These are phyloP conservation scores for Aureobasidium lini DNA, from an alignment of 2,329 filamentous ascomycete genomes.

Conservation along the genomic window DNA sequence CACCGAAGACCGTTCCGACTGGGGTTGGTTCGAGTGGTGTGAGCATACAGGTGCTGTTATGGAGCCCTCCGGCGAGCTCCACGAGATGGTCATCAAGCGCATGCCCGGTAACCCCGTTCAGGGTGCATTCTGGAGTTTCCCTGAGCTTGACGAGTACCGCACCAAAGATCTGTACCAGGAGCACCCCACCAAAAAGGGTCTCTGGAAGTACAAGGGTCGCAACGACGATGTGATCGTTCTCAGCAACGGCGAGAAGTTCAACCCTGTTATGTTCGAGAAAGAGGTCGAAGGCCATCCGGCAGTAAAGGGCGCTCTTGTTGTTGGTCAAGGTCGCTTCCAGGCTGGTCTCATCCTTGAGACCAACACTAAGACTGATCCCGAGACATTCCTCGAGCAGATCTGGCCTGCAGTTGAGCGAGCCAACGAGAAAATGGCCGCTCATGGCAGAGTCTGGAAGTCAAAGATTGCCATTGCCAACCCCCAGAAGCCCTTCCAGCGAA, in stretches of 20 bases:
- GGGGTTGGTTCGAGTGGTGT: constrained; percentile 20
- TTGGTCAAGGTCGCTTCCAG: constrained; percentile 26
- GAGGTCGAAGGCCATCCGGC: constrained; percentile 21
- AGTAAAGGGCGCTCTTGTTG: constrained; percentile 27
- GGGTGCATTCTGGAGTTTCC: constrained; percentile 26
- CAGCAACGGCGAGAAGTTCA: constrained; percentile 26
- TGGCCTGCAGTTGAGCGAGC: constrained; percentile 40
- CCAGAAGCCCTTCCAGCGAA: constrained; percentile 38
- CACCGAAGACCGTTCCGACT: constrained; percentile 15
- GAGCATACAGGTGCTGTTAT: constrained; percentile 16
- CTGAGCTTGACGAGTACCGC: constrained; percentile 23
- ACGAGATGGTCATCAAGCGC: constrained; percentile 32
- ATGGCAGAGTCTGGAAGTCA: constrained; percentile 36
- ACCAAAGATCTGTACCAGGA: constrained; percentile 24
- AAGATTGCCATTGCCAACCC: constrained; percentile 36
- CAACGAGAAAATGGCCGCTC: constrained; percentile 34
- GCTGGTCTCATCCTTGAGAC: constrained; percentile 28
- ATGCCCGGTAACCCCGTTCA: constrained; percentile 24
- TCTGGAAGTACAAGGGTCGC: constrained; percentile 23
- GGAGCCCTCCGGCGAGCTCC: constrained; percentile 19
- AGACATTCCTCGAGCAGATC: constrained; percentile 34
- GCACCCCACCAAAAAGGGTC: constrained; percentile 22
- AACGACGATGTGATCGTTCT: constrained; percentile 27
- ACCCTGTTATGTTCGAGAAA: constrained; percentile 21
- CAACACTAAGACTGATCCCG: constrained; percentile 16